These are phyloP conservation scores for Diaporthe longicolla DNA, from an alignment of 2,329 filamentous ascomycete species.

Conservation along the genomic window DNA sequence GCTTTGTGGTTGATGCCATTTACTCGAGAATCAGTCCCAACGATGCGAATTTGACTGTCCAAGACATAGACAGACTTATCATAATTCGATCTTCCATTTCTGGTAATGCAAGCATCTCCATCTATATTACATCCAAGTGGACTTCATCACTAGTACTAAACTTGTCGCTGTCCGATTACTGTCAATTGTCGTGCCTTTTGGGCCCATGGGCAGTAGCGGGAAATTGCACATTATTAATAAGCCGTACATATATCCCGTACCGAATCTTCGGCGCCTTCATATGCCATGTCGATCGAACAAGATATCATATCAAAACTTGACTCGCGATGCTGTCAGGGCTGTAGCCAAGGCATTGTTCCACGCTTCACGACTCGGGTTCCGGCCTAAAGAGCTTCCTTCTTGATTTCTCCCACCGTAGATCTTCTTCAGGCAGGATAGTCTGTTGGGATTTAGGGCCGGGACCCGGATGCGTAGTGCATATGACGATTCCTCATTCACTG, in stretches of 20 bases:
- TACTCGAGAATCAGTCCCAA: not conserved
- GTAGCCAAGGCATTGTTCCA: slow-evolving; percentile 17
- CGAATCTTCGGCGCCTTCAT: not conserved
- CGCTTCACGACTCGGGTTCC: slow-evolving; percentile 7
- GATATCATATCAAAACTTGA: slow-evolving; percentile 8
- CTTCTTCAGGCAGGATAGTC: not conserved
- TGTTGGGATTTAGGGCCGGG: not conserved
- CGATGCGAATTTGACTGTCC: too few species aligned
- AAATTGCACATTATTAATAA: not conserved
- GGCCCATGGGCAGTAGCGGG: not conserved
- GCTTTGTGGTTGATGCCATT: not conserved
- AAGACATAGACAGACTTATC: not conserved
- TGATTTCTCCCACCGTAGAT: too few species aligned
- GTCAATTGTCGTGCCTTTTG: not conserved
- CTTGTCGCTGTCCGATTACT: not conserved
- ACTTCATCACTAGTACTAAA: not conserved
- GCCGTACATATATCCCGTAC: not conserved
- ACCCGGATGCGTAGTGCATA: not conserved
- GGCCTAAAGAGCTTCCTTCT: not conserved
- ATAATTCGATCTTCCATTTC: too few species aligned
- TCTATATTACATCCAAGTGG: not conserved
- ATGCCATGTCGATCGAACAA: slow-evolving; percentile 19
- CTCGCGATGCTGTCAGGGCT: not conserved
- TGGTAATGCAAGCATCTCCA: accelerated
- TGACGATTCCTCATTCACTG: too few species aligned